These are phyloP conservation scores for Fusarium sp. DNA, from an alignment of 2,329 filamentous ascomycete genomes.

Conservation along the genomic window DNA sequence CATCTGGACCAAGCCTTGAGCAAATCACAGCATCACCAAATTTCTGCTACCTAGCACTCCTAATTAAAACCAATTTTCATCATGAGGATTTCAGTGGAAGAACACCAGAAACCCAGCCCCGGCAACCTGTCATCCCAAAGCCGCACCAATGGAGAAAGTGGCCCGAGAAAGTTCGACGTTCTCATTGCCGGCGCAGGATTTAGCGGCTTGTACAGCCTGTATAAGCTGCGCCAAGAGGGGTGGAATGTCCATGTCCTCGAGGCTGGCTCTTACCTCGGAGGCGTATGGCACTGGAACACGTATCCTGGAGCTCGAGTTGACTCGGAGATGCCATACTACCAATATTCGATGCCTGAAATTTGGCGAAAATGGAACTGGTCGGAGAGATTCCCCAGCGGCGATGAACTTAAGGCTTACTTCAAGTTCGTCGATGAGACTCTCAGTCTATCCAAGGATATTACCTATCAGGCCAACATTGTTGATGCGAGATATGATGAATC, in stretches of 20 bases:
- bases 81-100: too few relatives aligned
- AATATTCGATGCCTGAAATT: constrained; percentile 21
- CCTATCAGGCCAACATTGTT: constrained; percentile 55
- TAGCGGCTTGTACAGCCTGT: not conserved
- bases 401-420: constrained; percentile 9
- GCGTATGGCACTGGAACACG: constrained; percentile 30
- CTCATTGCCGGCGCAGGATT: not conserved
- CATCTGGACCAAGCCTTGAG: too few relatives aligned
- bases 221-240: constrained; percentile 17
- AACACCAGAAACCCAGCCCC: too few relatives aligned
- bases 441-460: constrained; percentile 42
- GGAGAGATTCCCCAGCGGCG: not conserved
- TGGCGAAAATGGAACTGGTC: constrained; percentile 26
- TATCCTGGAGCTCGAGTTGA: constrained; percentile 36
- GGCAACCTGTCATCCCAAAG: not conserved
- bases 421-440: constrained; percentile 10
- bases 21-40: too few relatives aligned
- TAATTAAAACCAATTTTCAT: too few relatives aligned
- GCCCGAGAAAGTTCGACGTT: not conserved
- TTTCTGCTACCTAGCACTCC: too few relatives aligned
- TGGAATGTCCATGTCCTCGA: constrained; percentile 27
- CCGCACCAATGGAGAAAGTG: not conserved
- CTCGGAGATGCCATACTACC: constrained; percentile 30
- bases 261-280: constrained; percentile 17
- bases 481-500: constrained; percentile 18